Evolutionary conservation across 2,329 filamentous ascomycete species (phyloP), one percentile per base, ranked within the genome.

Genomic region (Ophiocordyceps polyrhachis-furcata): DNA sequence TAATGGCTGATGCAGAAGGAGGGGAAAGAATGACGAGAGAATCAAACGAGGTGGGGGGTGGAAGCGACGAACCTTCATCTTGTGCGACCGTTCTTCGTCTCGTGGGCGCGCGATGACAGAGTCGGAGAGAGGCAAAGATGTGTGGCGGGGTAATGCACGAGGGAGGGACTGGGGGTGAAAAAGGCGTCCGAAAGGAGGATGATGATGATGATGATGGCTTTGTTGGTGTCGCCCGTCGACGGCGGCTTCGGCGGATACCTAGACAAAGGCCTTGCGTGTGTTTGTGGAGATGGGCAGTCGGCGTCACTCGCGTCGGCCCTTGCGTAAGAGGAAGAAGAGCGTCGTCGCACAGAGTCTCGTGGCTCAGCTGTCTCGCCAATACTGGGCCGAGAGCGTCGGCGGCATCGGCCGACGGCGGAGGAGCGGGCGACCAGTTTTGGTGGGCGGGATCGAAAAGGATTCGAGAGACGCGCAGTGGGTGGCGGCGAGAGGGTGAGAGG

Each of bases 51-150:
- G 13, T 14, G 17, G 13, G 4, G 20, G 42, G 31, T 12, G 29
- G 17, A 8, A 21, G 42, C 51, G 52, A 56, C 57, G 51, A 56
- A 59, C 58, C 58, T 61, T 61, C 58, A 61, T 61, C 48, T 57
- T 60, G 58, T 59, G 56, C 53, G 54, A 58, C 54, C 11, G 25
- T 35, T 20, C 32, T 19, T 41, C 35, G 44, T 41, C n/a, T 40
- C 35, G 29, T 31, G n/a, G n/a, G 29, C 11, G 5, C 29, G 29
- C 11, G 29, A 13, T 31, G 35, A 37, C 35, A 37, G n/a, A 14
- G 29, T 37, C 15, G 23, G 23, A 25, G 35, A 35, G 15, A 29
- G 41, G 20, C 14, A 28, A 15, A 3, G 8, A 19, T 15, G 19
- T 38, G 15, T 38, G 35, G 35, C 35, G 15, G 35, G 35, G 15